Percentiles rank a stretch among this genome's conserved stretches.
These are phyloP conservation scores for Pleurotus ostreatus DNA, from an alignment of 768 basidiomycete species.

Conservation along the genomic window DNA sequence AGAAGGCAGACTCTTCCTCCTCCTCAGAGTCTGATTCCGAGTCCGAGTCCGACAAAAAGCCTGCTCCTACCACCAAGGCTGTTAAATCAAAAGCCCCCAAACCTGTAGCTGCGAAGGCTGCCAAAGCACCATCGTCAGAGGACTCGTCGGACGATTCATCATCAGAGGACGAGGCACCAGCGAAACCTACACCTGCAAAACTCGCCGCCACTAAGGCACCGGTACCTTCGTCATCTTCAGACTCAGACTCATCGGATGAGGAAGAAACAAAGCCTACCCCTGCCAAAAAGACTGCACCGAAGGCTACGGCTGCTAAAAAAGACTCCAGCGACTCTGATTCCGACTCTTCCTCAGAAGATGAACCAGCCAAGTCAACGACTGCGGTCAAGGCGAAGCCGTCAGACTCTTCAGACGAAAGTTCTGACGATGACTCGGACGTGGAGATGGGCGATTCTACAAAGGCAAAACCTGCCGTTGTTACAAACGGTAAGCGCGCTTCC, in stretches of 20 bases:
- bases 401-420: conserved; percentile 22
- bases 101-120: conserved; percentile 9
- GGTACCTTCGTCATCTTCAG: conserved; percentile 20
- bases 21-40: conserved; percentile 19
- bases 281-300: conserved; percentile 10
- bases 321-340: background rate
- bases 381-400: conserved; percentile 23
- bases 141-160: conserved; percentile 21
- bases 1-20: background rate
- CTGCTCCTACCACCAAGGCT: conserved; percentile 10
- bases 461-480: conserved; percentile 16
- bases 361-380: background rate
- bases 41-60: conserved; percentile 25
- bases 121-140: conserved; percentile 13
- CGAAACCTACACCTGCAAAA: background rate
- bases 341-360: conserved; percentile 6
- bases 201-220: conserved; percentile 3
- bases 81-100: conserved; percentile 4
- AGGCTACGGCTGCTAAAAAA: background rate
- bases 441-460: conserved; percentile 50
- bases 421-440: conserved; percentile 49
- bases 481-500: conserved; percentile 28
- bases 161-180: conserved; percentile 14
- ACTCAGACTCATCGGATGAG: conserved; percentile 15
- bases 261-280: conserved; percentile 15